Evolutionary conservation across 2,329 filamentous ascomycete genomes (phyloP), one percentile per base, ranked within the genome.

Genomic region (Parascedosporium putredinis): DNA sequence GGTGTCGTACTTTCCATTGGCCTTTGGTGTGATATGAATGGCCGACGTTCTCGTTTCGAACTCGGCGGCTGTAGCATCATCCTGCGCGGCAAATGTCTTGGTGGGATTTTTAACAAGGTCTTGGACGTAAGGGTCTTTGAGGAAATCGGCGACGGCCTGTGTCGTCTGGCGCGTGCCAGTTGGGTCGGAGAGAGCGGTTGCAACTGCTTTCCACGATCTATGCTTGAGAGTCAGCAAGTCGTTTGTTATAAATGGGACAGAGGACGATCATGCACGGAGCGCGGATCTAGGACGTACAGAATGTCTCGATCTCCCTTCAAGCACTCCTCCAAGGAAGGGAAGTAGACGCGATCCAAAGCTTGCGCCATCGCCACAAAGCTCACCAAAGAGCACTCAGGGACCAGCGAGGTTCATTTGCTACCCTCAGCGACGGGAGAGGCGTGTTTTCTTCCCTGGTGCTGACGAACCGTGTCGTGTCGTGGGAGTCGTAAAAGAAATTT

Each of bases 21-120:
- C 71, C 4, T 78, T 78, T 16, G 85, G 81, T 1, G 87, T 80
- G 45, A 89, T 79, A 62, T 95, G 85, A 53, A 96, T 94, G 4
- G 89, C 86, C 20, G 89, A 86, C 1, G 87, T 95, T 65, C 84
- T 89, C 18, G 86, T 86, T 53, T 94, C 86, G 61, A 94, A 94
- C 16, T 78, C 76, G 56, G 78, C 74, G 64, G 83, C 86, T 25
- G 84, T 78, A 58, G 79, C 73, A 47, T 79, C 62, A 55, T 76
- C 80, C 1, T 83, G 74, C 59, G 76, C 65, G 51, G 77, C 69
- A 64, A 91, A 95, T 38, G 83, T 80, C 54, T 74, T 75, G 59
- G 82, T 74, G 23, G 87, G 84, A 50, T 78, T 75, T 56, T 78
- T 80, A 51, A 96, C 75, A 51, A 90, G 72, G 50, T 76, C 70